Evolutionary conservation across 768 basidiomycete genomes (phyloP).

Genomic region (Tricholoma bakamatsutake): DNA sequence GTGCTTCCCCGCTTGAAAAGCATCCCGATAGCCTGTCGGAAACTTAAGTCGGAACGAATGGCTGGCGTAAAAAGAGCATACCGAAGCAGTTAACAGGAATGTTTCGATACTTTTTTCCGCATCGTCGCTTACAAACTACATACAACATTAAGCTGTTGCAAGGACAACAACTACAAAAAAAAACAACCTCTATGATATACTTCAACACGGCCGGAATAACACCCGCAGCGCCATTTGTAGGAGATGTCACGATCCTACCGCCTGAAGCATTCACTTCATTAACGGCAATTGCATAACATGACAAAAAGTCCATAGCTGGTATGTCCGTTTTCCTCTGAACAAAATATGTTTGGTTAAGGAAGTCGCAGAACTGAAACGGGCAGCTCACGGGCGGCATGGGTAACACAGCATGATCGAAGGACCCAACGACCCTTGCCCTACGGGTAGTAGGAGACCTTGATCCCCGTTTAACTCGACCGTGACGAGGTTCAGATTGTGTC

Average conservation of each 20-base stretch:
- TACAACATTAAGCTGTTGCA: not conserved
- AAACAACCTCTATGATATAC: constrained; percentile 71
- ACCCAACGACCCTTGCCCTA: constrained; percentile 55
- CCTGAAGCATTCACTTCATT: constrained; percentile 94
- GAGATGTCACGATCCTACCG: constrained; percentile 91
- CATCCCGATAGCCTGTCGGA: constrained; percentile 79
- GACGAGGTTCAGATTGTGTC: constrained; percentile 8
- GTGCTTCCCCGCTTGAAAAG: constrained; percentile 96
- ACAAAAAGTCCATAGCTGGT: constrained; percentile 90
- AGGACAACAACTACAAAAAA: not conserved
- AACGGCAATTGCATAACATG: constrained; percentile 91
- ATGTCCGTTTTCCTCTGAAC: constrained; percentile 76
- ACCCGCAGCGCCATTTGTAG: constrained; percentile 90
- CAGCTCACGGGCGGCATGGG: constrained; percentile 75
- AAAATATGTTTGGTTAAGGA: constrained; percentile 1
- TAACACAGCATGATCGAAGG: constrained; percentile 71
- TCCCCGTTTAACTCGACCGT: not conserved
- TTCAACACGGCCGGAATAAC: constrained; percentile 92
- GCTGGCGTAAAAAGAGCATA: constrained; percentile 28
- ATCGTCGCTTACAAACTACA: constrained; percentile 83
- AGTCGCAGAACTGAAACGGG: not conserved
- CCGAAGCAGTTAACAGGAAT: constrained; percentile 85
- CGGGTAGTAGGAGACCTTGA: constrained; percentile 17
- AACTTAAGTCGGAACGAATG: not conserved
- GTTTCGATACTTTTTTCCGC: constrained; percentile 83